Percentiles rank a stretch among this genome's conserved stretches.
These are phyloP conservation scores for Mycena polygramma DNA, from an alignment of 768 basidiomycete genomes.

Conservation along the genomic window DNA sequence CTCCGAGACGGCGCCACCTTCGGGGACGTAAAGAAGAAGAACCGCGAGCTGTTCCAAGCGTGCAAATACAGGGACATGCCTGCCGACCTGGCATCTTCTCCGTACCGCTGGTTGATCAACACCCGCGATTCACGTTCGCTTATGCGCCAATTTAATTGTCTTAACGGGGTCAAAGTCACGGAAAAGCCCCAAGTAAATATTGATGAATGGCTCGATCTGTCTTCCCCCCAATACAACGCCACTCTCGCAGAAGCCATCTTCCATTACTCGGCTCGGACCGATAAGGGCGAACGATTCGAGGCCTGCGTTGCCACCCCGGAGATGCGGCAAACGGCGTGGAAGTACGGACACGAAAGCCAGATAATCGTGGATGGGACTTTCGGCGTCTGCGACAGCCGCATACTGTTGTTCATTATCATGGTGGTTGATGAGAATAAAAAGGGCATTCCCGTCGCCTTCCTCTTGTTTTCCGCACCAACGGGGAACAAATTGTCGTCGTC, in stretches of 20 bases:
- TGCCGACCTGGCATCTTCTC: not conserved
- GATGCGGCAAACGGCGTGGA: conserved; percentile 40
- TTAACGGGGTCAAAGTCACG: conserved; percentile 31
- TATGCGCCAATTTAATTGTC: conserved; percentile 37
- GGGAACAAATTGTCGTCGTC: conserved; percentile 43
- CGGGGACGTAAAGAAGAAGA: not conserved
- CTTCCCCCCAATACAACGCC: conserved; percentile 38
- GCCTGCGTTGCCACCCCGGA: conserved; percentile 44
- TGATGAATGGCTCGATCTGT: conserved; percentile 42
- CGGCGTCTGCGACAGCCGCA: conserved; percentile 33
- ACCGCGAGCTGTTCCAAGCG: not conserved
- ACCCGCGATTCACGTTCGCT: conserved; percentile 36
- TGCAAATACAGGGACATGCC: not conserved
- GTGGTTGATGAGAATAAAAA: conserved; percentile 43
- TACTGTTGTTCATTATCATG: conserved; percentile 50
- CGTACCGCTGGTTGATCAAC: not conserved
- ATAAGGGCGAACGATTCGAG: conserved; percentile 39
- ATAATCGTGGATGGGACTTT: conserved; percentile 42
- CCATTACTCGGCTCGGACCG: conserved; percentile 40
- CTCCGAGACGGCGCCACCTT: conserved; percentile 1
- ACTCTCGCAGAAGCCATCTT: conserved; percentile 41
- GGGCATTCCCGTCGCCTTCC: conserved; percentile 47
- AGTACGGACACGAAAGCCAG: conserved; percentile 39
- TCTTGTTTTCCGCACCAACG: conserved; percentile 49
- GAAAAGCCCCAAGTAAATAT: conserved; percentile 38